A percentile compares a stretch with the other conserved stretches of the same genome.
Evolutionary conservation across 208 protist genomes (phyloP).

Genomic region (Trypanosoma boissoni): DNA sequence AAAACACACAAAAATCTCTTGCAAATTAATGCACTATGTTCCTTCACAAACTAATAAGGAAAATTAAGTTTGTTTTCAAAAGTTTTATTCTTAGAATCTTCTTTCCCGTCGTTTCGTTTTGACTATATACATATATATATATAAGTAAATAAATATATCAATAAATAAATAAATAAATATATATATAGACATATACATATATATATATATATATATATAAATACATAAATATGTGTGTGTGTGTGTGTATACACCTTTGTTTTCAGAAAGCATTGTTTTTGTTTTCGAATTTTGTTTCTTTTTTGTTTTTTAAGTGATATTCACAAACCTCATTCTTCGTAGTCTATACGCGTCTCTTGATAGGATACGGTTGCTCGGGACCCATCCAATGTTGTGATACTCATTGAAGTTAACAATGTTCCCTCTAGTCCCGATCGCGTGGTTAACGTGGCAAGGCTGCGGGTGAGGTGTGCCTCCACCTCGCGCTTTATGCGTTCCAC

Average conservation of each 20-base stretch:
- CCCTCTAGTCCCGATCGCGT: background rate
- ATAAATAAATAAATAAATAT: conserved; percentile 7
- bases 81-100: no score
- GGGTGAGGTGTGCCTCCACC: conserved; percentile 7
- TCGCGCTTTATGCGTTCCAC: conserved; percentile 23
- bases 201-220: conserved; percentile 3
- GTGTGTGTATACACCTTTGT: conserved; percentile 2
- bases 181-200: conserved; percentile 5
- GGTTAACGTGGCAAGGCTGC: background rate
- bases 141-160: background rate
- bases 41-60: background rate
- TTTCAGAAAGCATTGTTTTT: background rate
- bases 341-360: no score
- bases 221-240: no score
- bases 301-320: no score
- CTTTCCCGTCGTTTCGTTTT: background rate
- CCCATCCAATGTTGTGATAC: no score
- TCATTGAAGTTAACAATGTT: conserved; percentile 3
- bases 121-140: conserved; percentile 14
- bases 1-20: background rate
- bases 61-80: no score
- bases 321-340: no score
- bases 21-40: background rate
- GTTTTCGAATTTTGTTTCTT: no score
- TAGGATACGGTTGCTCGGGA: no score